Base-by-base conservation (phyloP, 2,329 filamentous ascomycete genomes). In the Penicillium nordicum region DNA sequence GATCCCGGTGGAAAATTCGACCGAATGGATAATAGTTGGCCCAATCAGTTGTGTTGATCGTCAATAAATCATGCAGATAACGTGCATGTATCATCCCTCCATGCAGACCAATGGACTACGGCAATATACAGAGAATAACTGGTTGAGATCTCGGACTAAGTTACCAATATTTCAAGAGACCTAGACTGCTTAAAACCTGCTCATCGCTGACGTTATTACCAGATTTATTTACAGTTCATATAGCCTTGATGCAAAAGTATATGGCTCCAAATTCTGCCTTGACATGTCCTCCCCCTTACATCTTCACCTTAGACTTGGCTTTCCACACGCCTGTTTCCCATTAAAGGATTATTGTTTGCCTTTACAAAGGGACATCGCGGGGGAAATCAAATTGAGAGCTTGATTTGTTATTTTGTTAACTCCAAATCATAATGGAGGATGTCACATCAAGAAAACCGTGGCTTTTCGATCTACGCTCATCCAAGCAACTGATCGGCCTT, bases 391-490 rank as follows among this genome's bases (percentile, higher is more conserved):
- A 34, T 25, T 3, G 1, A 25, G 10, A 5, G 27, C 12, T 30
- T 30, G 11, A 3, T 9, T 12, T 12, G 7, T 30, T n/a, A 11
- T 4, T 9, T 12, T 12, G 7, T 30, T n/a, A 11, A 14, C 10
- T 34, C 9, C 3, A 8, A 38, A 3, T 23, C 2, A 32, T n/a
- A 2, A 51, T 45, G 47, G 34, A 18, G 11, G 12, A 34, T 36
- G 21, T 12, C 5, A 11, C 9, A n/a, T 3, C 6, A 2, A n/a
- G 3, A n/a, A 27, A 21, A n/a, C 53, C 53, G 23, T 55, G 47
- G 47, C 40, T 51, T 9, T 51, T 55, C 32, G 9, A 40, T 27
- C 11, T 55, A 9, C 40, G 53, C n/a, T 51, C 53, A 40, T 55
- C 53, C 16, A 55, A 55, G 3, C 53, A 55, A 23, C 41, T 55